Percentiles rank a stretch among this genome's conserved stretches.
Evolutionary conservation across 2,329 filamentous ascomycete genomes (phyloP).

Genomic region (Exophiala mesophila): DNA sequence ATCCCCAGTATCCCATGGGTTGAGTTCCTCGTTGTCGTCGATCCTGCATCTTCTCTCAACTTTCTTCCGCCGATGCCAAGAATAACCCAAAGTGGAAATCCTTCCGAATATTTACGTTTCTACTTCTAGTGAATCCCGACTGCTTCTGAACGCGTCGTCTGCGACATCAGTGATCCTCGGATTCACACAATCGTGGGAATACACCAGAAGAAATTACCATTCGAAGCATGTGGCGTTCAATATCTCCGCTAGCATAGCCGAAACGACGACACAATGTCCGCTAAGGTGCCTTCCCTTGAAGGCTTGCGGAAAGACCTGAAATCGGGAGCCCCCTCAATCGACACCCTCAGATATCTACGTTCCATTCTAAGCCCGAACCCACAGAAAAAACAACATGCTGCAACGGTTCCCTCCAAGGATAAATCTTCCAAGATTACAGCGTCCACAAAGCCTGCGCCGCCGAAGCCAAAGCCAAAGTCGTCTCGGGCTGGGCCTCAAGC

Average conservation of each 20-base stretch:
- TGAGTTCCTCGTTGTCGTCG: too few species aligned
- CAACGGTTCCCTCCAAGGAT: too few species aligned
- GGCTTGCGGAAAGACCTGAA: conserved; percentile 14
- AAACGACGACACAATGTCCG: conserved; percentile 9
- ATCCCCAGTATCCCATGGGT: too few species aligned
- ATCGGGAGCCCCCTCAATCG: conserved; percentile 8
- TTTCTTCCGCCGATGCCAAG: too few species aligned
- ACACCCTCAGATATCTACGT: conserved; percentile 17
- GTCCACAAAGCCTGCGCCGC: too few species aligned
- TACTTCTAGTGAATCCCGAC: neutral
- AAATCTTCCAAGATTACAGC: too few species aligned
- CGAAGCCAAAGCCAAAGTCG: neutral
- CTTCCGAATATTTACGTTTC: neutral
- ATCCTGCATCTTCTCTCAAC: too few species aligned
- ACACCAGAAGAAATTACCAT: too few species aligned
- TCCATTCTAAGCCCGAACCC: neutral
- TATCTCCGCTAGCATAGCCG: neutral
- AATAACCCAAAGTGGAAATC: neutral
- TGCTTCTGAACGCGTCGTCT: neutral
- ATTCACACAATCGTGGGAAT: too few species aligned
- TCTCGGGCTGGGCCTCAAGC: too few species aligned
- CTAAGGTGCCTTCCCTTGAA: conserved; percentile 3
- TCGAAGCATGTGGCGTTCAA: too few species aligned
- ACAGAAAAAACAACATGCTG: neutral
- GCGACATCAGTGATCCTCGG: too few species aligned